A percentile compares a stretch with the other conserved stretches of the same genome.
phyloP scores from a whole-genome alignment of 441 rosid species.

The Brassica balearica region DNA sequence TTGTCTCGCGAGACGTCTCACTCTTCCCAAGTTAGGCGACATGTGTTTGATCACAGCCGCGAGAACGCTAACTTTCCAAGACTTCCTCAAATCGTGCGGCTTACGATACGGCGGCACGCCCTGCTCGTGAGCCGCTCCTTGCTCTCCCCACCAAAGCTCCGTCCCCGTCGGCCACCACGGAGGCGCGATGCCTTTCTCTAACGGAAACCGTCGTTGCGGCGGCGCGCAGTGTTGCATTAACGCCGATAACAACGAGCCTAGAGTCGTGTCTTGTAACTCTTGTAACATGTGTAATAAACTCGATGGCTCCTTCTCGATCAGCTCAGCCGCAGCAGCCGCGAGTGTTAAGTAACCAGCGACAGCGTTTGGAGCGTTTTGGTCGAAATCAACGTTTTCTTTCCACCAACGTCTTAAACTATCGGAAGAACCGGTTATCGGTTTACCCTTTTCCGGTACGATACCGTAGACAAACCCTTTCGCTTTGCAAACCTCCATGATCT shows the following conservation, averaged over 20 bases:
- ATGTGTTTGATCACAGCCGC: constrained; percentile 64
- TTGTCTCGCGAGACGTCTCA: constrained; percentile 36
- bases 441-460: constrained; percentile 61
- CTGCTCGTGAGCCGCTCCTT: constrained; percentile 52
- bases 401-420: constrained; percentile 65
- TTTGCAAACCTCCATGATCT: constrained; percentile 68
- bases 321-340: constrained; percentile 37
- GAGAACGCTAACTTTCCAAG: constrained; percentile 65
- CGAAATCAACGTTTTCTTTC: constrained; percentile 59
- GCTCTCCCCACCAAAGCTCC: constrained; percentile 66
- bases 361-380: constrained; percentile 51
- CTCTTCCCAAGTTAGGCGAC: constrained; percentile 46
- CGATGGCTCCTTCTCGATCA: constrained; percentile 15
- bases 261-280: constrained; percentile 61
- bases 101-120: constrained; percentile 65
- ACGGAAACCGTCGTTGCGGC: constrained; percentile 58
- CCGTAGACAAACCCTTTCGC: constrained; percentile 61
- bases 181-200: constrained; percentile 56
- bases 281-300: constrained; percentile 49
- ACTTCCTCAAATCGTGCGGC: constrained; percentile 66
- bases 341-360: constrained; percentile 33
- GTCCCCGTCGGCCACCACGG: constrained; percentile 71
- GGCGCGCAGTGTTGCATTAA: constrained; percentile 66
- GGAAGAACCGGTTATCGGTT: constrained; percentile 61
- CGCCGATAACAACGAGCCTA: constrained; percentile 62